phyloP scores from a whole-genome alignment of 768 basidiomycete species.

The Xerocomellus chrysenteron region DNA sequence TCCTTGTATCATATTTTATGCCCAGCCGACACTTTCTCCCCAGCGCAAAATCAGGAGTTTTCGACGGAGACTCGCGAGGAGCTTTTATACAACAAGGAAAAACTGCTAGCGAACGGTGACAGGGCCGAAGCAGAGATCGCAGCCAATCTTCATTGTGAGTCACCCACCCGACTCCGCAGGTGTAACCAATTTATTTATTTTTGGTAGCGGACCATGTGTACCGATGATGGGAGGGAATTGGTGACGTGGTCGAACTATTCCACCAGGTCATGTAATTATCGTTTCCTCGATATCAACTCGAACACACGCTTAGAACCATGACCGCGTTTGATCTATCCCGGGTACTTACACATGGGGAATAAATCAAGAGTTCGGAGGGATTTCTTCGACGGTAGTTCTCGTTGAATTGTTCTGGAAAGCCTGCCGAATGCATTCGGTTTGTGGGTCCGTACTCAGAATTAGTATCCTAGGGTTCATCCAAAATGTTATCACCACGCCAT shows the following conservation, averaged over 20 bases:
- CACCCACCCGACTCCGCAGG: constrained; percentile 7
- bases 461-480: background rate
- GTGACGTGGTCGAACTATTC: constrained; percentile 8
- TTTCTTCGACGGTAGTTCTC: background rate
- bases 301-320: constrained; percentile 3
- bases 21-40: background rate
- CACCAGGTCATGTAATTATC: constrained; percentile 27
- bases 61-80: constrained; percentile 98
- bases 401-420: background rate
- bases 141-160: constrained; percentile 80
- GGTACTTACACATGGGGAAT: background rate
- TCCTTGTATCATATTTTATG: constrained; percentile 9
- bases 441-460: background rate
- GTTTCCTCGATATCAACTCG: constrained; percentile 5
- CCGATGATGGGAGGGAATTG: constrained; percentile 47
- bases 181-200: constrained; percentile 20
- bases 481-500: background rate
- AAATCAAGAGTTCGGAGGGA: background rate
- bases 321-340: constrained; percentile 1
- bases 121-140: constrained; percentile 97
- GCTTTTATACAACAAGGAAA: constrained; percentile 98
- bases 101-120: constrained; percentile 94
- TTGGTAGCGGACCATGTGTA: constrained; percentile 81
- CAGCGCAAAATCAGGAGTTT: constrained; percentile 97
- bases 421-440: background rate